Base-by-base conservation (phyloP, 495 filamentous ascomycete genomes). In the Staphylotrichum longicolle region DNA sequence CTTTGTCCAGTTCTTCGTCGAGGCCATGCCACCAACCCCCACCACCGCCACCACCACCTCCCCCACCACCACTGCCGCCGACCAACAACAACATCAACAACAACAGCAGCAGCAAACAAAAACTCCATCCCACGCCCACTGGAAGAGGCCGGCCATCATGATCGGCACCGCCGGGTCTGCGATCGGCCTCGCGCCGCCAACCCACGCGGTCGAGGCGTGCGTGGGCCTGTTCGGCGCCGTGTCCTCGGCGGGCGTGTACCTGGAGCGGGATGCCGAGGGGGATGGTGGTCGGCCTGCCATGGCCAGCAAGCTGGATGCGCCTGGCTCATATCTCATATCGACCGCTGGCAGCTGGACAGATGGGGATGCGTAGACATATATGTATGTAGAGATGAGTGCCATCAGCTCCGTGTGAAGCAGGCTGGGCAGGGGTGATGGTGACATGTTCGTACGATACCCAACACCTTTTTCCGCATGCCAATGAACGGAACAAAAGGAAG, bases 1-100 rank as follows among this genome's bases (percentile, higher is more conserved):
- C 10, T 78, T 66, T 58, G 70, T 84, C 3, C 79, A 82, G 61
- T 84, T 83, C 64, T 76, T 81, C 37, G 68, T 75, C 39, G 71
- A 77, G 48, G 68, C 68, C 42, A 54, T 59, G 20, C 20, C 20
- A 27, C 20, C 20, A 27, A 27, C 20, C 20, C 20, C 20, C 61
- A 45, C 46, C 47, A 33, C 63, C 3, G 41, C 2, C 37, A 7
- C 37, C 6, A 10, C 37, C 10, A 39, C 37, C n/a, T n/a, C n/a
- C n/a, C n/a, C n/a, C 37, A 39, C 37, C 37, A 6, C 37, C 37
- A 10, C 37, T 3, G 37, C 37, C 37, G 37, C 37, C 37, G 37
- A 1, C 10, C 1, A 39, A 1, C 37, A 39, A 6, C 37, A 27
- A 27, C 20, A 27, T 1, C 20, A 27, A 27, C 20, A 27, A 1